A percentile compares a stretch with the other conserved stretches of the same genome.
phyloP scores from a whole-genome alignment of 2,329 filamentous ascomycete genomes.

The Ceratocystis alfenasii region DNA sequence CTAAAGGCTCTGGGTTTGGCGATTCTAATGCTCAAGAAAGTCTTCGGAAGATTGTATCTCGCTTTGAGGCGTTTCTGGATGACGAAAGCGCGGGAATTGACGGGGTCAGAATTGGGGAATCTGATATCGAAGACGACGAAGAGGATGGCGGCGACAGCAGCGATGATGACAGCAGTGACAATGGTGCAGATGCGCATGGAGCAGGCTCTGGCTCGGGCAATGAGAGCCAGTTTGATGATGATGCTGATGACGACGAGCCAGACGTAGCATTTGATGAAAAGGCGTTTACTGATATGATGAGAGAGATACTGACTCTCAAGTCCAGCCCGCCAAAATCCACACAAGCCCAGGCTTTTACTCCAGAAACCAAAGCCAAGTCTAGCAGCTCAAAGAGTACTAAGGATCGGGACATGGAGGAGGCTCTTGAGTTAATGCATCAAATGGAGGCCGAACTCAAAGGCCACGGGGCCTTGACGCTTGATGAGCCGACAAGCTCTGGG shows the following conservation, averaged over 20 bases:
- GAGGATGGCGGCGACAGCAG: conserved; percentile 25
- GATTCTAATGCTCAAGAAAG: conserved; percentile 59
- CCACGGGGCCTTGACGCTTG: conserved; percentile 52
- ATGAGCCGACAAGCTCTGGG: conserved; percentile 30
- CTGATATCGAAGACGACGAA: conserved; percentile 39
- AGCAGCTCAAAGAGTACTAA: conserved; percentile 25
- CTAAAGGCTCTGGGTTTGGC: conserved; percentile 41
- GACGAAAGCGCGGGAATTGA: conserved; percentile 72
- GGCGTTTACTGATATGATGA: conserved; percentile 79
- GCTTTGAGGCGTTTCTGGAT: conserved; percentile 86
- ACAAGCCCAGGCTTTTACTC: no score
- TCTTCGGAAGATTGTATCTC: conserved; percentile 77
- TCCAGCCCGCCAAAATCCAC: conserved; percentile 22
- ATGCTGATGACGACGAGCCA: conserved; percentile 60
- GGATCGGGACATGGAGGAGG: conserved; percentile 45
- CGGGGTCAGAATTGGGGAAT: conserved; percentile 54
- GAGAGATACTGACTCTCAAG: conserved; percentile 70
- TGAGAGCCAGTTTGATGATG: conserved; percentile 53
- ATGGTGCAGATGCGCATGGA: conserved; percentile 30
- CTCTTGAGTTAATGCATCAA: conserved; percentile 51
- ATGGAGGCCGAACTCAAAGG: conserved; percentile 63
- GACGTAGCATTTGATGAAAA: conserved; percentile 73
- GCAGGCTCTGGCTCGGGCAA: not conserved
- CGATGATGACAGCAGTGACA: conserved; percentile 30
- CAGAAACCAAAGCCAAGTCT: not conserved